These are phyloP conservation scores for Acacia concinna DNA, from an alignment of 331 rosid genomes.

Conservation along the genomic window DNA sequence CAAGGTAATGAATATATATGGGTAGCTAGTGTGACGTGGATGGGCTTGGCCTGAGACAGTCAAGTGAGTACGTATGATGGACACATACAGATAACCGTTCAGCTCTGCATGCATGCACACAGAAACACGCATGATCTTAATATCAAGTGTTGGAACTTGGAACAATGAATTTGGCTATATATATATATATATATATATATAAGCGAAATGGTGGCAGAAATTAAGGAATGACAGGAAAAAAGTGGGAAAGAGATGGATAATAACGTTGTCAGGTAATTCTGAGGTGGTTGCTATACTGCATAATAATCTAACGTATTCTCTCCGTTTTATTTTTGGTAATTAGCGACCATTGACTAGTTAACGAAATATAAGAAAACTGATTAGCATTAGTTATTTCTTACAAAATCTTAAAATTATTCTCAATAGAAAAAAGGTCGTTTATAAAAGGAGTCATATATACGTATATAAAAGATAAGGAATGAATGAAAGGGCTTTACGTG, in stretches of 20 bases:
- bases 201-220: not conserved
- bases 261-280: not conserved
- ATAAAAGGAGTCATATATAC: not conserved
- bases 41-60: not conserved
- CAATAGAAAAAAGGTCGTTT: not conserved
- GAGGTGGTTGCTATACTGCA: slow-evolving; percentile 20
- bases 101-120: not conserved
- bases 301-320: not conserved
- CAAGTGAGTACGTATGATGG: slow-evolving; percentile 10
- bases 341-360: not conserved
- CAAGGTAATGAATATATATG: not conserved
- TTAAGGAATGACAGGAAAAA: slow-evolving; percentile 24
- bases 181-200: no score
- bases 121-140: no score
- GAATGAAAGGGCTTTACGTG: not conserved
- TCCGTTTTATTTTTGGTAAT: no score
- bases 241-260: not conserved
- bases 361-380: no score
- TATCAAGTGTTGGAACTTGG: not conserved
- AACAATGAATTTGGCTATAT: not conserved
- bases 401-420: no score
- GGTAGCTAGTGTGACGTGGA: not conserved
- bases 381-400: not conserved
- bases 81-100: not conserved
- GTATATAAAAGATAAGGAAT: not conserved